Conservation (phyloP, 257 asterid species). For the Anisodus acutangulus region DNA sequence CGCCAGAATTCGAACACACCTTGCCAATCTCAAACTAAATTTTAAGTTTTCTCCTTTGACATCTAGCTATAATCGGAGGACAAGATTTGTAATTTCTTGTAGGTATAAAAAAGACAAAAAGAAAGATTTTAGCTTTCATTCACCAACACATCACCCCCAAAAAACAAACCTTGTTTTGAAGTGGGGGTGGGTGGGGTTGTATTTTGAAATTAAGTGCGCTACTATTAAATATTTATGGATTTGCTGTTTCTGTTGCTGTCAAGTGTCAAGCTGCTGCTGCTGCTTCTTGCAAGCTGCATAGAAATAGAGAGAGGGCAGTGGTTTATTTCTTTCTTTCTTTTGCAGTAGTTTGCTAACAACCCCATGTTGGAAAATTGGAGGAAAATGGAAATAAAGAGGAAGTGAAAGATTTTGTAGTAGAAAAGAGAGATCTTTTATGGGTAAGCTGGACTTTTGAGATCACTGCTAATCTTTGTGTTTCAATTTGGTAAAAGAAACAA, state of each 20-base stretch:
- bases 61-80: too few relatives aligned
- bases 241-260: constrained; percentile 54
- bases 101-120: neutral
- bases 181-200: neutral
- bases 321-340: constrained; percentile 42
- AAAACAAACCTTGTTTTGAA: constrained; percentile 6
- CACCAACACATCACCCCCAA: neutral
- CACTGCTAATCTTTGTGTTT: constrained; percentile 31
- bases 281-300: constrained; percentile 42
- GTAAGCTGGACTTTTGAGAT: constrained; percentile 39
- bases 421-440: constrained; percentile 40
- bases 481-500: constrained; percentile 20
- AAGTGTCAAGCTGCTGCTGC: constrained; percentile 59
- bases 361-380: constrained; percentile 16
- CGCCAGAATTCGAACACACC: too few relatives aligned
- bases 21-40: too few relatives aligned
- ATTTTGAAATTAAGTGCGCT: too few relatives aligned
- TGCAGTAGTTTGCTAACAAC: constrained; percentile 41
- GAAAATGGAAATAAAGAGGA: constrained; percentile 28
- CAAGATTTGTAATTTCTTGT: neutral
- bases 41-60: too few relatives aligned
- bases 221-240: constrained; percentile 38
- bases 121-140: neutral
- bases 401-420: constrained; percentile 23
- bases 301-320: constrained; percentile 45